Conservation (phyloP, 768 basidiomycete species). For the Coprinellus micaceus region DNA sequence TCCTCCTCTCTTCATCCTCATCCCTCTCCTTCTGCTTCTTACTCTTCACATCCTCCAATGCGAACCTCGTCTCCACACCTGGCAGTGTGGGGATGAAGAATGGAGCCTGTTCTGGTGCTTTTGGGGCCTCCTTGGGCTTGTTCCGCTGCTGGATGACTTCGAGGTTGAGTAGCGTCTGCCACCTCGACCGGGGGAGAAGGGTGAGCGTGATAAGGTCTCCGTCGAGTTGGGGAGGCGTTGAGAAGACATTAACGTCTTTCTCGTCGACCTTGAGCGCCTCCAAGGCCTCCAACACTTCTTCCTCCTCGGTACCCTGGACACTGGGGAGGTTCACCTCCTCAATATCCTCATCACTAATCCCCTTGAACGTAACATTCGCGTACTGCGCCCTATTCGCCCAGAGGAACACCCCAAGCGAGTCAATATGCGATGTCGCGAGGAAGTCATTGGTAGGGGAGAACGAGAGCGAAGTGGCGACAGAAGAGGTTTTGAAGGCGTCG, state of each 20-base stretch:
- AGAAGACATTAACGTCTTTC: conserved; percentile 63
- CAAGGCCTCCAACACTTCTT: conserved; percentile 75
- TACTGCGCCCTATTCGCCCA: conserved; percentile 99
- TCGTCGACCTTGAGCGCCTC: conserved; percentile 61
- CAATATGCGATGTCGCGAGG: conserved; percentile 90
- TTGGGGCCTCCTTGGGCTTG: conserved; percentile 93
- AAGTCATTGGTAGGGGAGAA: conserved; percentile 97
- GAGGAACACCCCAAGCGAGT: conserved; percentile 91
- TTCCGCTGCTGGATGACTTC: conserved; percentile 97
- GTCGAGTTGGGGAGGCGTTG: conserved; percentile 84
- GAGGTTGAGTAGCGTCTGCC: conserved; percentile 96
- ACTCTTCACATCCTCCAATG: conserved; percentile 30
- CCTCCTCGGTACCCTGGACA: conserved; percentile 78
- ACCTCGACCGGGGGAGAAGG: conserved; percentile 84
- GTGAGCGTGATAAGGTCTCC: conserved; percentile 93
- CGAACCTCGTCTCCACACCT: conserved; percentile 83
- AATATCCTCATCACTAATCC: conserved; percentile 74
- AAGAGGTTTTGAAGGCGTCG: conserved; percentile 85
- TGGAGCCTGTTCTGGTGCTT: conserved; percentile 91
- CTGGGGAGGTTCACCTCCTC: conserved; percentile 71
- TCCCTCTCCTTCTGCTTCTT: conserved; percentile 38
- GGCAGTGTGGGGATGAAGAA: conserved; percentile 95
- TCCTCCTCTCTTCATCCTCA: conserved; percentile 37
- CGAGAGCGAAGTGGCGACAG: conserved; percentile 83
- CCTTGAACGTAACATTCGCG: conserved; percentile 75